Conservation (phyloP, 192 early-diverging fungal species). For the Coemansia biformis region DNA sequence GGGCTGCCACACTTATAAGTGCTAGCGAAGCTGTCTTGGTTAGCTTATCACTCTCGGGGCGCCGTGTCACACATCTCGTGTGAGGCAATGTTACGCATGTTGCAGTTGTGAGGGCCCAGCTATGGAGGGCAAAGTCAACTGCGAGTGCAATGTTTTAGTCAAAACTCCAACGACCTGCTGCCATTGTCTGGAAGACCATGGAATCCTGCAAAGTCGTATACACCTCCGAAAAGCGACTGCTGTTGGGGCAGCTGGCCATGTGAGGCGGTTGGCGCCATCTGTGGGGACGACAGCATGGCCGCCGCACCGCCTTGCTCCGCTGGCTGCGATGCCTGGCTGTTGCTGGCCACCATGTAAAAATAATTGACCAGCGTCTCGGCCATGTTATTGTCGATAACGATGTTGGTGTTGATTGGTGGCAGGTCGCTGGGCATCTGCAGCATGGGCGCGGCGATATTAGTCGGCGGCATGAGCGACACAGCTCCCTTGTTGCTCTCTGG, state of each 20-base stretch:
- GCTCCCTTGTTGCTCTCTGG: background rate
- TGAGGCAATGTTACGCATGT: too few species aligned
- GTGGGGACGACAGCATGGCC: conserved; percentile 17
- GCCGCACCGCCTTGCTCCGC: conserved; percentile 11
- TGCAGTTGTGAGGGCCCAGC: too few species aligned
- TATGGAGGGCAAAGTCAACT: too few species aligned
- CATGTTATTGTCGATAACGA: conserved; percentile 51
- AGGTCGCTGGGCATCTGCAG: conserved; percentile 9
- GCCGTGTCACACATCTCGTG: too few species aligned
- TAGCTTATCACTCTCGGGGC: too few species aligned
- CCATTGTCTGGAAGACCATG: conserved; percentile 21
- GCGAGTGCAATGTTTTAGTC: too few species aligned
- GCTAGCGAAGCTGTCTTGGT: too few species aligned
- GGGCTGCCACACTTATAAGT: too few species aligned
- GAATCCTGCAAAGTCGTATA: conserved; percentile 24
- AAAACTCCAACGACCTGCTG: conserved; percentile 21
- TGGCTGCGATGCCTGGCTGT: conserved; percentile 10
- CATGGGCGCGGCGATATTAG: conserved; percentile 2
- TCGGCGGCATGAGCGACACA: background rate
- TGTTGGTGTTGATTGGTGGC: conserved; percentile 37
- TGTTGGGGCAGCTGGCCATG: conserved; percentile 6
- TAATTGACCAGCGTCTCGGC: conserved; percentile 50
- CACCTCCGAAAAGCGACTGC: conserved; percentile 17
- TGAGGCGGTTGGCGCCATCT: conserved; percentile 1
- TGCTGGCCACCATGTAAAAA: conserved; percentile 48